Base-by-base conservation (phyloP, 768 basidiomycete genomes). In the Trametes coccinea region DNA sequence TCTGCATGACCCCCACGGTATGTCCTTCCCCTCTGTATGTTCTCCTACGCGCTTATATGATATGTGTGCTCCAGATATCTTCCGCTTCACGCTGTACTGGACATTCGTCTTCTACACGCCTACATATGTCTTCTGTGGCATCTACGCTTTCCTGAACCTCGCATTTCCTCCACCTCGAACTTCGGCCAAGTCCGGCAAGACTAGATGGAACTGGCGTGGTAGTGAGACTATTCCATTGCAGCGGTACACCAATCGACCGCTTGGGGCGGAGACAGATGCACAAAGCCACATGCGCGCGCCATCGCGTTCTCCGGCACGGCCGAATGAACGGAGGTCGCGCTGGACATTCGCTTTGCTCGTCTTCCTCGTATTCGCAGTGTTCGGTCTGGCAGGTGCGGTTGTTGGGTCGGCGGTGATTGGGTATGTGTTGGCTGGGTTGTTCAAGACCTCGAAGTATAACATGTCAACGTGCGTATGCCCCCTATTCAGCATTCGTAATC, bases 71-170 rank as follows among this genome's bases (percentile, higher is more conserved):
- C 2, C 31, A 81, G 80, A 78, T 46, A 63, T 82, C 47, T 81
- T 79, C 66, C 71, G 64, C 11, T 81, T 81, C 70, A 81, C 79
- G 9, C 72, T 82, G 10, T 81, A 79, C 64, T 81, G 80, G 80
- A 78, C 78, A 1, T 57, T 81, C n/a, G 70, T 81, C 30, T 77
- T 81, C 64, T 76, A 80, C 66, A 70, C 71, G n/a, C 80, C 80
- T 0, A 68, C 76, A 44, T 80, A 75, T 58, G 60, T 75, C 33
- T 39, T 78, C 37, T 74, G 76, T 59, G 79, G 80, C 5, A 52
- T 62, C 2, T 80, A 79, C 53, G 78, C 79, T 0, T 79, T 78
- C 63, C 59, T 77, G 53, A 80, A 80, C 51, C 70, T 80, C 37
- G 61, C 74, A 3, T 76, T 77, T 58, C 77, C 78, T 1, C 75